Conservation (phyloP, 306 rosid species). For the Oxytropis ochrocephala region DNA sequence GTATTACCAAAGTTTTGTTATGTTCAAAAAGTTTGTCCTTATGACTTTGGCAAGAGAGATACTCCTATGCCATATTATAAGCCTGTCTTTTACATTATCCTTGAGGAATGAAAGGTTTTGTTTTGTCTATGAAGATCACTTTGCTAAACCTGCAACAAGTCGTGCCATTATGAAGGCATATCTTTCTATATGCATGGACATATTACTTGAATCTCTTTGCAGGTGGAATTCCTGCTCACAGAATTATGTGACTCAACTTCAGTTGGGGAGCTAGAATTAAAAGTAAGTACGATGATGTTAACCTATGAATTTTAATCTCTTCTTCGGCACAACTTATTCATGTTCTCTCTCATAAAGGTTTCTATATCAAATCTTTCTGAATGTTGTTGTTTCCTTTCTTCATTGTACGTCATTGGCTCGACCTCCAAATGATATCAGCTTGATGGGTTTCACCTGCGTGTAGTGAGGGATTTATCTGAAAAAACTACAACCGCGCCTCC, state of each 20-base stretch:
- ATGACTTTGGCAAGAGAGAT: not conserved
- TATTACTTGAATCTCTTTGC: conserved; percentile 27
- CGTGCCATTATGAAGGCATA: not conserved
- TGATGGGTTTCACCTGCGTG: conserved; percentile 58
- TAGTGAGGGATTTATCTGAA: conserved; percentile 42
- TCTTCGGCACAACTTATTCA: not conserved
- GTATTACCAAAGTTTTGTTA: not conserved
- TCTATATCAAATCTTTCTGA: not conserved
- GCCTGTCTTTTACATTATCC: not conserved
- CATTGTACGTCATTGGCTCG: not conserved
- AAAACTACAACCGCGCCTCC: conserved; percentile 29
- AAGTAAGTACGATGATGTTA: conserved; percentile 44
- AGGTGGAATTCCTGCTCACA: conserved; percentile 69
- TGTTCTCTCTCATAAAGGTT: not conserved
- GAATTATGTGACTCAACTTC: conserved; percentile 67
- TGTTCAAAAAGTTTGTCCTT: not conserved
- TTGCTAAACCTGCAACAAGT: not conserved
- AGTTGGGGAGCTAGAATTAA: conserved; percentile 60
- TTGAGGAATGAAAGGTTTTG: not conserved
- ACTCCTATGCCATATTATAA: not conserved
- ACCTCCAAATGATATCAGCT: conserved; percentile 42
- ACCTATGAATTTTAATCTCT: not conserved
- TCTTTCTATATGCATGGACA: not conserved
- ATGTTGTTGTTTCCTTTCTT: conserved; percentile 12
- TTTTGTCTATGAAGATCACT: not conserved